Evolutionary conservation across 345 rosid species (phyloP).

Genomic region (Gossypium bickii): DNA sequence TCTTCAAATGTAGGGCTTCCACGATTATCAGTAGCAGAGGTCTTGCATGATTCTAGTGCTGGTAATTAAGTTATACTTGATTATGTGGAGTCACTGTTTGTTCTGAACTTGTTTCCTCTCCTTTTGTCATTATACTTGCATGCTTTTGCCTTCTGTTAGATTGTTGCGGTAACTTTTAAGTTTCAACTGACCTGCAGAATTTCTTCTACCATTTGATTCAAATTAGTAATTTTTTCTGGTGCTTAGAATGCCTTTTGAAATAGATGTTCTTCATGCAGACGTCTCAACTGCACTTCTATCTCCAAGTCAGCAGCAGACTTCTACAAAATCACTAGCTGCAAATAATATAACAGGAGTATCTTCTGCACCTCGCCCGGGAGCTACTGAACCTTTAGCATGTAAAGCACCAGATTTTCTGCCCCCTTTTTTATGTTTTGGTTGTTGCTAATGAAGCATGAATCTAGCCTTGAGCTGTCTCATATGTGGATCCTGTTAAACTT

Average conservation of each 20-base stretch:
- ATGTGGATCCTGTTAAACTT: conserved; percentile 31
- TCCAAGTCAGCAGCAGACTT: conserved; percentile 44
- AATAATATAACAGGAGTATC: conserved; percentile 39
- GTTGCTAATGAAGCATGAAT: conserved; percentile 18
- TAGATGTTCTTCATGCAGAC: conserved; percentile 39
- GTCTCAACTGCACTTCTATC: conserved; percentile 35
- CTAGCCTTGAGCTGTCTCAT: conserved; percentile 14
- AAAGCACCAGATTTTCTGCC: conserved; percentile 25
- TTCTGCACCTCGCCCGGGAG: conserved; percentile 32
- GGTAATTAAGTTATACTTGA: conserved; percentile 37
- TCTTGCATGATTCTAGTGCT: conserved; percentile 48
- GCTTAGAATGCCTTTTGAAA: conserved; percentile 15
- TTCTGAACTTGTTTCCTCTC: neutral
- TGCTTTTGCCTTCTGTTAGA: neutral
- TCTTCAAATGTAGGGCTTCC: conserved; percentile 60
- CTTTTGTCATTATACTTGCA: neutral
- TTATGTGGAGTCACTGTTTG: neutral
- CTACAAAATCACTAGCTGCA: conserved; percentile 31
- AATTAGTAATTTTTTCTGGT: conserved; percentile 18
- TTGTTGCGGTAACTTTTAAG: neutral
- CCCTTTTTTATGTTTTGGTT: neutral
- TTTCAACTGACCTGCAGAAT: neutral
- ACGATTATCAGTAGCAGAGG: conserved; percentile 62
- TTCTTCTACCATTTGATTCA: neutral
- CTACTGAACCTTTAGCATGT: conserved; percentile 60